A percentile compares a stretch with the other conserved stretches of the same genome.
These are phyloP conservation scores for Mayamaea pseudoterrestris DNA, from an alignment of 108 stramenopile genomes.

Conservation along the genomic window DNA sequence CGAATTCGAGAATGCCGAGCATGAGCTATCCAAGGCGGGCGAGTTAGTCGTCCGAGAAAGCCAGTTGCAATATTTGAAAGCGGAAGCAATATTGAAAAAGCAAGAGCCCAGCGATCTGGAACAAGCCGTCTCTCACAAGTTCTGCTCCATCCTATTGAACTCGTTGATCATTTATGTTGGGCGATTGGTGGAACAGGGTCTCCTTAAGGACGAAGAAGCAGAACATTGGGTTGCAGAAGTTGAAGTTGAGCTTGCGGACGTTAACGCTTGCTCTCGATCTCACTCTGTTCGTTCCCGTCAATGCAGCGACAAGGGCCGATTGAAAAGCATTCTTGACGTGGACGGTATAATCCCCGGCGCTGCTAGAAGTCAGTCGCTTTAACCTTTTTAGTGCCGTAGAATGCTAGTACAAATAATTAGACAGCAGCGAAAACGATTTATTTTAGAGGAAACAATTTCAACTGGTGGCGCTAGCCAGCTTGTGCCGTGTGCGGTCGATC, in stretches of 20 bases:
- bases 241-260: slow-evolving; percentile 13
- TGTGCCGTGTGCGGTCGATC: no score
- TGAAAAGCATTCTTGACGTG: no score
- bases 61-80: slow-evolving; percentile 16
- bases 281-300: no score
- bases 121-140: slow-evolving; percentile 40
- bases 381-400: no score
- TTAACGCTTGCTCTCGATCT: slow-evolving; percentile 12
- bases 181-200: slow-evolving; percentile 23
- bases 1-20: slow-evolving; percentile 24
- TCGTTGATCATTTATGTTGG: slow-evolving; percentile 24
- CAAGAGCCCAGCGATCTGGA: slow-evolving; percentile 22
- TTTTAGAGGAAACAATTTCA: no score
- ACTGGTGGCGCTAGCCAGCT: no score
- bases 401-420: no score
- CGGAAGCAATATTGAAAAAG: slow-evolving; percentile 19
- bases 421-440: no score
- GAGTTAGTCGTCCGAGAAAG: slow-evolving; percentile 48
- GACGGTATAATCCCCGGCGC: no score
- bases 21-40: slow-evolving; percentile 20
- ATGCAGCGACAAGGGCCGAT: no score
- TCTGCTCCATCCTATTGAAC: slow-evolving; percentile 53
- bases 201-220: slow-evolving; percentile 54
- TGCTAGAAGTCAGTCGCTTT: no score
- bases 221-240: slow-evolving; percentile 37